phyloP scores from a whole-genome alignment of 169 alveolate species.

The Miamiensis avidus region DNA sequence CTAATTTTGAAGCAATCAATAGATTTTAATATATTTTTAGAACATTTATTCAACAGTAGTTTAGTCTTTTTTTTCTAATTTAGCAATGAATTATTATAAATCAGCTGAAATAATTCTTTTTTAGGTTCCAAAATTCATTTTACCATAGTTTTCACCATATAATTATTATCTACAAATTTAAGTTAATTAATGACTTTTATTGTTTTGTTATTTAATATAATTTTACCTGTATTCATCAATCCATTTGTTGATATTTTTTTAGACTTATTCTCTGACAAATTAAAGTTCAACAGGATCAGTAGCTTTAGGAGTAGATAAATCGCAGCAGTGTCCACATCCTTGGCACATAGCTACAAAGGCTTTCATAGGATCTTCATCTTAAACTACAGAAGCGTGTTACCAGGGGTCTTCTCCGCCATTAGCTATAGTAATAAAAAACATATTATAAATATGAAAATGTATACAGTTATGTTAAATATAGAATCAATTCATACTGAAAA shows the following conservation, averaged over 20 bases:
- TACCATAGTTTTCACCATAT: too few relatives aligned
- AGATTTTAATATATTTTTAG: too few relatives aligned
- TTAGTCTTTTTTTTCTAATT: too few relatives aligned
- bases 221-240: neutral
- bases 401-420: constrained; percentile 73
- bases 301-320: constrained; percentile 44
- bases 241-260: neutral
- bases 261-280: constrained; percentile 9
- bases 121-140: too few relatives aligned
- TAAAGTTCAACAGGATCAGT: constrained; percentile 26
- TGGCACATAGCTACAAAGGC: constrained; percentile 35
- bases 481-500: constrained; percentile 10
- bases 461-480: constrained; percentile 41
- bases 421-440: constrained; percentile 30
- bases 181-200: too few relatives aligned
- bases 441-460: constrained; percentile 31
- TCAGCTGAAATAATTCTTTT: too few relatives aligned
- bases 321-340: constrained; percentile 64
- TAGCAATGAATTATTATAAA: too few relatives aligned
- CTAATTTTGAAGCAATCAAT: too few relatives aligned
- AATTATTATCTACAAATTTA: neutral
- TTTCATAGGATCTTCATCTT: constrained; percentile 17
- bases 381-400: constrained; percentile 50
- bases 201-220: neutral
- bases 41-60: too few relatives aligned